phyloP scores from a whole-genome alignment of 1,284 basidiomycete genomes.

The Malassezia slooffiae region DNA sequence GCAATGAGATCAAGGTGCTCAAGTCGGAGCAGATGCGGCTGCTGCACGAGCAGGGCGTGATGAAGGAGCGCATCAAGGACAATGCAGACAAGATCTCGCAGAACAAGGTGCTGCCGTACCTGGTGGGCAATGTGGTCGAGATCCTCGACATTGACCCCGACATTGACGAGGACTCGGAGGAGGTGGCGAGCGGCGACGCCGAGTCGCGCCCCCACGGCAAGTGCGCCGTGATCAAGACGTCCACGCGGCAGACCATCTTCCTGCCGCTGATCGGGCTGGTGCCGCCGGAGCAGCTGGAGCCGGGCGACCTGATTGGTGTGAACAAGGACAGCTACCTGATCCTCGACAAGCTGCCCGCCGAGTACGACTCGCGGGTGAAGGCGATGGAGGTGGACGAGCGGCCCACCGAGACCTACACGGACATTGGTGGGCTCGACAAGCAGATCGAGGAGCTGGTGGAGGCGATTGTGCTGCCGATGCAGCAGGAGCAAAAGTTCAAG shows the following conservation, averaged over 20 bases:
- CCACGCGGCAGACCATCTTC: conserved; percentile 89
- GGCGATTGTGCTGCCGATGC: conserved; percentile 69
- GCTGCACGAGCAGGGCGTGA: conserved; percentile 83
- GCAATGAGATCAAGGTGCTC: conserved; percentile 46
- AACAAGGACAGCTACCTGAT: conserved; percentile 99
- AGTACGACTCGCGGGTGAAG: conserved; percentile 68
- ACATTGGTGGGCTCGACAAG: conserved; percentile 68
- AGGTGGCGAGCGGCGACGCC: conserved; percentile 78
- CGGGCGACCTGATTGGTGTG: conserved; percentile 90
- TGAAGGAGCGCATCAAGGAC: conserved; percentile 97
- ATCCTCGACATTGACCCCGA: conserved; percentile 83
- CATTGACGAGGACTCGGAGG: conserved; percentile 70
- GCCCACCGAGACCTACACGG: conserved; percentile 66
- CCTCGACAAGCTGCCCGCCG: conserved; percentile 70
- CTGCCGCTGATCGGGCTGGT: conserved; percentile 95
- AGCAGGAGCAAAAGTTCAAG: conserved; percentile 71
- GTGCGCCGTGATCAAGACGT: conserved; percentile 97
- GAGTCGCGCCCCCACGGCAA: conserved; percentile 90
- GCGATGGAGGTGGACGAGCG: conserved; percentile 86
- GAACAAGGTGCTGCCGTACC: conserved; percentile 96
- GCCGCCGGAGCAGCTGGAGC: conserved; percentile 73
- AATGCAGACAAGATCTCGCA: conserved; percentile 98
- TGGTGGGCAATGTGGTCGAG: conserved; percentile 76
- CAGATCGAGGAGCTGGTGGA: conserved; percentile 72
- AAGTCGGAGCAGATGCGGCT: conserved; percentile 69